Conservation (phyloP, 2,329 filamentous ascomycete genomes). For the Xylaria sp. region DNA sequence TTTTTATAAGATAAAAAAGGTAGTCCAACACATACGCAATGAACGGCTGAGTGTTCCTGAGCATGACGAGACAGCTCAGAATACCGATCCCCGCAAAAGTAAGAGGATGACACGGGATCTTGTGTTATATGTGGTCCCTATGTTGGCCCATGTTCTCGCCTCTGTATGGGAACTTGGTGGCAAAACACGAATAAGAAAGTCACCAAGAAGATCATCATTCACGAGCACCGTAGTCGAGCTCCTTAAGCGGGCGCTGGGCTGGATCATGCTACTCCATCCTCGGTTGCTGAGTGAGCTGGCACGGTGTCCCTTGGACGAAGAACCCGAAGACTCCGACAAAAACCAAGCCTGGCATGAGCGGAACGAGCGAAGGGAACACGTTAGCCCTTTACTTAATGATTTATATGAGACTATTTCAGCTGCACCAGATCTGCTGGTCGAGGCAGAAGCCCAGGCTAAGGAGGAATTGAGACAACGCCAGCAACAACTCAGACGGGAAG, state of each 20-base stretch:
- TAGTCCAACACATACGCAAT: constrained; percentile 41
- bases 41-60: constrained; percentile 29
- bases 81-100: constrained; percentile 32
- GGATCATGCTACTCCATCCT: constrained; percentile 43
- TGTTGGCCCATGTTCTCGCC: constrained; percentile 43
- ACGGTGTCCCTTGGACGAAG: constrained; percentile 20
- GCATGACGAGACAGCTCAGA: constrained; percentile 19
- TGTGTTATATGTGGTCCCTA: constrained; percentile 43
- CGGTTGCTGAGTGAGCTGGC: constrained; percentile 36
- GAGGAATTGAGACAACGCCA: constrained; percentile 25
- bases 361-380: constrained; percentile 36
- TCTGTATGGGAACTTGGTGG: constrained; percentile 46
- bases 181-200: constrained; percentile 18
- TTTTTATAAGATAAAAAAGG: constrained; percentile 40
- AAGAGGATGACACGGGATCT: constrained; percentile 42
- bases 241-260: constrained; percentile 41
- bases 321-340: constrained; percentile 10
- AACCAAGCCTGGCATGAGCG: constrained; percentile 15
- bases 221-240: constrained; percentile 42
- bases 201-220: constrained; percentile 36
- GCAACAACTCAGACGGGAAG: constrained; percentile 32
- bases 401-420: constrained; percentile 34
- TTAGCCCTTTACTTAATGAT: constrained; percentile 36
- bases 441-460: constrained; percentile 31
- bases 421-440: constrained; percentile 39